Conservation (phyloP, 129 eudicot species). For the Lactuca saligna region DNA sequence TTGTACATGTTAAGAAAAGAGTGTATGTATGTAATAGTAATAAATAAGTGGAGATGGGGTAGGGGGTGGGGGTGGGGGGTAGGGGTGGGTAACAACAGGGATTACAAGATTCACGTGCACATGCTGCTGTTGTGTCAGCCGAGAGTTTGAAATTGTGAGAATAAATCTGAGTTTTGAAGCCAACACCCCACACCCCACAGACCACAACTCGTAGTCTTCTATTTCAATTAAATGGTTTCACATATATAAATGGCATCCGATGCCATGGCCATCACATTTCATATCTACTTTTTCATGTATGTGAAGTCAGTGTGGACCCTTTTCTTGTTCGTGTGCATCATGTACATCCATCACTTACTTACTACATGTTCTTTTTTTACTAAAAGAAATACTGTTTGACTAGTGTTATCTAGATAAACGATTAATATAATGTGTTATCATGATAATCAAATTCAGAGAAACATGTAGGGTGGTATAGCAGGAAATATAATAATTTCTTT, state of each 20-base stretch:
- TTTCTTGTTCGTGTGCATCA: background rate
- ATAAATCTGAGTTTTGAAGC: slow-evolving; percentile 35
- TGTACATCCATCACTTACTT: background rate
- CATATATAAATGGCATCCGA: slow-evolving; percentile 37
- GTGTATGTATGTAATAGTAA: background rate
- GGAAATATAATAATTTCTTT: background rate
- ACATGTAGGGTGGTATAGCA: background rate
- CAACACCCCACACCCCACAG: slow-evolving; percentile 25
- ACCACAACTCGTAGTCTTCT: slow-evolving; percentile 26
- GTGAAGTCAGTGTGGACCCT: slow-evolving; percentile 27
- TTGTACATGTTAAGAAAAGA: slow-evolving; percentile 11
- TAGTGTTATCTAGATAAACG: background rate
- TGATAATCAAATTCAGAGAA: background rate
- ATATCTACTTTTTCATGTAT: slow-evolving; percentile 4
- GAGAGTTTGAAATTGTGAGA: slow-evolving; percentile 39
- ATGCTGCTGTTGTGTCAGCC: slow-evolving; percentile 49
- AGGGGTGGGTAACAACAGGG: slow-evolving; percentile 12
- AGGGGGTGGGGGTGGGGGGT: slow-evolving; percentile 1
- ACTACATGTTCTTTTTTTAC: background rate
- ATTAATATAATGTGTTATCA: no score
- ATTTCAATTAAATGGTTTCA: slow-evolving; percentile 34
- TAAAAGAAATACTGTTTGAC: background rate
- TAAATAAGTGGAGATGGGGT: slow-evolving; percentile 5
- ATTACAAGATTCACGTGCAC: slow-evolving; percentile 42
- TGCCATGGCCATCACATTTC: slow-evolving; percentile 22